Evolutionary conservation across 1,284 basidiomycete species (phyloP), one percentile per base, ranked within the genome.

Genomic region (Puccinia coronata): DNA sequence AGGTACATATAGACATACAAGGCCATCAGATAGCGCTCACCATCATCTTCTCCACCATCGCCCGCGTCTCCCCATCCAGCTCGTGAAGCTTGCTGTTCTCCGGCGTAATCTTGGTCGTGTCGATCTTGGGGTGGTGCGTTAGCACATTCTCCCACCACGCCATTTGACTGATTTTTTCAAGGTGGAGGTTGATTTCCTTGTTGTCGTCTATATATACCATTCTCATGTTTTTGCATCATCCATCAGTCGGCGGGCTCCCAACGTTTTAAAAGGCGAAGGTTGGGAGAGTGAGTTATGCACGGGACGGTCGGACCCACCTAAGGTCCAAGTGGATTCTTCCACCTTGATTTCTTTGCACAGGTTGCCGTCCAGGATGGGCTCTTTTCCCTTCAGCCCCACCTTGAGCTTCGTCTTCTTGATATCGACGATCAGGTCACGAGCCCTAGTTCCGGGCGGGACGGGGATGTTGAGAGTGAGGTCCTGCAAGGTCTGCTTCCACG

Each of bases 41-140:
- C 96, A 99, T 99, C 97, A 99, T 99, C 88, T 99, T 99, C 87
- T 99, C 97, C 0, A 99, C 97, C 93, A 99, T 94, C 0, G 93
- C 94, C 84, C 93, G 91, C 2, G 94, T 95, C 86, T 96, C 94
- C 28, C 92, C 92, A 84, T 99, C 97, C 43, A 99, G 89, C 84
- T 99, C 97, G 85, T 94, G 93, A 78, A 99, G 89, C 86, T 97
- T 97, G 84, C 95, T 96, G 86, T 97, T 96, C 84, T 93, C 92
- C 0, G 97, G 97, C 83, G 93, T 91, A 84, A 99, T 98, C 89
- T 98, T 98, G 73, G 90, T 93, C 16, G 96, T 98, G 86, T 99
- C 94, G 88, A 99, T 93, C 89, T 95, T 97, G 14, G 97, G 95
- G 85, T 98, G 94, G 85, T 96, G 93, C 1, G 92, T 93, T 82